Evolutionary conservation across 73 alveolate genomes (phyloP).

Genomic region (Symbiodinium pilosum): DNA sequence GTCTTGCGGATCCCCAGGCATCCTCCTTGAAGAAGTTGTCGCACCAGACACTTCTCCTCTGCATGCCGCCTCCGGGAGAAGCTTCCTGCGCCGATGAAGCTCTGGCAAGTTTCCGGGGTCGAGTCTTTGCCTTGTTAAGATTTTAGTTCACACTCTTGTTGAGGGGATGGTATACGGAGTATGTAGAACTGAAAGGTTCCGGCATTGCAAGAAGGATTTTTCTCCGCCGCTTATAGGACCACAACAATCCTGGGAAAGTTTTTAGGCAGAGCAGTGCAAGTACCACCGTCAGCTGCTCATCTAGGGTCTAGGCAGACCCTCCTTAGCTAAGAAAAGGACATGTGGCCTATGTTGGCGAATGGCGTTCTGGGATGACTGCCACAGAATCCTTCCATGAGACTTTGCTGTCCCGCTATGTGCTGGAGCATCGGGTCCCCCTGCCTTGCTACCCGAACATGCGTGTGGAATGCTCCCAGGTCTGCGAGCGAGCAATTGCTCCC

Average conservation of each 20-base stretch:
- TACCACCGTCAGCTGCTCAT: no score
- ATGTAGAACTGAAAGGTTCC: no score
- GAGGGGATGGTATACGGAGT: no score
- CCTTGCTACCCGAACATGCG: slow-evolving; percentile 77
- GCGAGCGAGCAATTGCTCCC: not conserved
- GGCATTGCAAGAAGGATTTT: no score
- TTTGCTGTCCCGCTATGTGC: slow-evolving; percentile 34
- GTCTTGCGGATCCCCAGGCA: no score
- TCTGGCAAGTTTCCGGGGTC: not conserved
- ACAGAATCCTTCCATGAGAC: slow-evolving; percentile 26
- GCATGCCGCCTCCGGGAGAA: slow-evolving; percentile 90
- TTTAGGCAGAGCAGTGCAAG: no score
- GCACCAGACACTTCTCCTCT: slow-evolving; percentile 24
- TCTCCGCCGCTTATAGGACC: no score
- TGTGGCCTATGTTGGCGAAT: slow-evolving; percentile 67
- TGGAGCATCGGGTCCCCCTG: slow-evolving; percentile 41
- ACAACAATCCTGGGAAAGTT: not conserved
- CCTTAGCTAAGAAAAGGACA: not conserved
- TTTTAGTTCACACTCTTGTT: no score
- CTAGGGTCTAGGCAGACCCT: no score
- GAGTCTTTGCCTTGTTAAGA: no score
- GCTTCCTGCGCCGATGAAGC: slow-evolving; percentile 44
- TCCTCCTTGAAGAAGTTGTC: not conserved
- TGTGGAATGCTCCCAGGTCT: slow-evolving; percentile 17
- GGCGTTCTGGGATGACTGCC: slow-evolving; percentile 64